Evolutionary conservation across 2,329 filamentous ascomycete species (phyloP).

Genomic region (Aspergillus cejpii): DNA sequence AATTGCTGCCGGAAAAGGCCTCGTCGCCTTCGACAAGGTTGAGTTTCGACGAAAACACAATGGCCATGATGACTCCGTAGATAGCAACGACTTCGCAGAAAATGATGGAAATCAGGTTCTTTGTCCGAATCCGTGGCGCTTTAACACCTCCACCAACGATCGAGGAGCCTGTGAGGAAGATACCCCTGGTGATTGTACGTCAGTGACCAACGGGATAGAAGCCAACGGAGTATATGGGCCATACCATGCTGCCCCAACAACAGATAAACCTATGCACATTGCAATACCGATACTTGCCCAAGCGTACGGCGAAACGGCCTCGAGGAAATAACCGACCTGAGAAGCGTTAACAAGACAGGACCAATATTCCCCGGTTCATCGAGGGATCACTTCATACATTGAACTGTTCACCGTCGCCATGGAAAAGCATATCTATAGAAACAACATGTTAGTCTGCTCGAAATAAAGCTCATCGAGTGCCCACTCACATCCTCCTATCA

Average conservation of each 20-base stretch:
- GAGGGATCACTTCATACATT: slow-evolving; percentile 57
- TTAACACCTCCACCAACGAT: slow-evolving; percentile 96
- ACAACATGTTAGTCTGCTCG: slow-evolving; percentile 16
- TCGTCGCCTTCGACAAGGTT: slow-evolving; percentile 57
- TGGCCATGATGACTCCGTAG: slow-evolving; percentile 99
- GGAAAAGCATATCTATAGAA: slow-evolving; percentile 91
- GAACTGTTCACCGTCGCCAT: slow-evolving; percentile 90
- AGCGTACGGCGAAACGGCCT: slow-evolving; percentile 85
- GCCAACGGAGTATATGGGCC: slow-evolving; percentile 16
- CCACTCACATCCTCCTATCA: slow-evolving; percentile 71
- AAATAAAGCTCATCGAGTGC: slow-evolving; percentile 3
- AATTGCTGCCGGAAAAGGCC: slow-evolving; percentile 68
- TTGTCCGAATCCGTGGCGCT: slow-evolving; percentile 94
- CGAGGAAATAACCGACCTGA: slow-evolving; percentile 86
- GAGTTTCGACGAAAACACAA: slow-evolving; percentile 91
- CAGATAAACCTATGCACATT: slow-evolving; percentile 91
- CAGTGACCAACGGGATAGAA: slow-evolving; percentile 3
- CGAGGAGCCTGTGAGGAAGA: slow-evolving; percentile 95
- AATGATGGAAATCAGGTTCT: slow-evolving; percentile 99
- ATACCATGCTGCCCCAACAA: slow-evolving; percentile 94
- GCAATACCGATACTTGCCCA: slow-evolving; percentile 89
- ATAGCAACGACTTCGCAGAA: slow-evolving; percentile 99
- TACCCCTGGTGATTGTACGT: slow-evolving; percentile 62
- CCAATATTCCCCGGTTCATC: slow-evolving; percentile 4
- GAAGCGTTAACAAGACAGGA: slow-evolving; percentile 17